A percentile compares a stretch with the other conserved stretches of the same genome.
Evolutionary conservation across 192 early-diverging fungal species (phyloP).

Genomic region (Podila verticillata): DNA sequence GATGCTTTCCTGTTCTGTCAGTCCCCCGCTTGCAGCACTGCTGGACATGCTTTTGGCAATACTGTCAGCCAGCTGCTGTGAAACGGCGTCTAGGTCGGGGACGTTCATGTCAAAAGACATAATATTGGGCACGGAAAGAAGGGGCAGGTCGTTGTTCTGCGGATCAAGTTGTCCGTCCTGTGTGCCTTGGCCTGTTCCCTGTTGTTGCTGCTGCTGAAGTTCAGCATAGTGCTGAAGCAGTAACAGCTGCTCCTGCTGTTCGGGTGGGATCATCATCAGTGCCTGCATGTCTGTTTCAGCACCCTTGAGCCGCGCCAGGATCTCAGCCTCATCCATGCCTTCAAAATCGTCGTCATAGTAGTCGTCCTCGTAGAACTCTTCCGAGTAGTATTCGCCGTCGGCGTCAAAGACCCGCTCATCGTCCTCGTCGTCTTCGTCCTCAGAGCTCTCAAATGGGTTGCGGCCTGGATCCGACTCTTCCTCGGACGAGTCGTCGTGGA

Average conservation of each 20-base stretch:
- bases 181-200: not conserved
- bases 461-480: slow-evolving; percentile 35
- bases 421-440: slow-evolving; percentile 31
- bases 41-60: slow-evolving; percentile 41
- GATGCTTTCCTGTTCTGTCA: not conserved
- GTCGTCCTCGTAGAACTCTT: slow-evolving; percentile 51
- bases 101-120: slow-evolving; percentile 34
- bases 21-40: not conserved
- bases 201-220: slow-evolving; percentile 35
- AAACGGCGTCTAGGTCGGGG: slow-evolving; percentile 36
- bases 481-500: slow-evolving; percentile 34
- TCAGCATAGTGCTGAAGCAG: slow-evolving; percentile 46
- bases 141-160: not conserved
- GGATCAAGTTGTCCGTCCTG: not conserved
- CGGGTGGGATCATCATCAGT: slow-evolving; percentile 47
- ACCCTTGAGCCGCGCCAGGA: slow-evolving; percentile 31
- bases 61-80: slow-evolving; percentile 29
- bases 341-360: slow-evolving; percentile 35
- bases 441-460: slow-evolving; percentile 42
- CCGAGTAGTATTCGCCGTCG: slow-evolving; percentile 46
- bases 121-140: slow-evolving; percentile 1
- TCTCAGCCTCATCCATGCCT: slow-evolving; percentile 27
- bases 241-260: slow-evolving; percentile 45
- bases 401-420: slow-evolving; percentile 27
- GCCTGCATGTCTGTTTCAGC: slow-evolving; percentile 34